Evolutionary conservation across 2,329 filamentous ascomycete species (phyloP), one percentile per base, ranked within the genome.

Genomic region (Trichoderma simmonsii): DNA sequence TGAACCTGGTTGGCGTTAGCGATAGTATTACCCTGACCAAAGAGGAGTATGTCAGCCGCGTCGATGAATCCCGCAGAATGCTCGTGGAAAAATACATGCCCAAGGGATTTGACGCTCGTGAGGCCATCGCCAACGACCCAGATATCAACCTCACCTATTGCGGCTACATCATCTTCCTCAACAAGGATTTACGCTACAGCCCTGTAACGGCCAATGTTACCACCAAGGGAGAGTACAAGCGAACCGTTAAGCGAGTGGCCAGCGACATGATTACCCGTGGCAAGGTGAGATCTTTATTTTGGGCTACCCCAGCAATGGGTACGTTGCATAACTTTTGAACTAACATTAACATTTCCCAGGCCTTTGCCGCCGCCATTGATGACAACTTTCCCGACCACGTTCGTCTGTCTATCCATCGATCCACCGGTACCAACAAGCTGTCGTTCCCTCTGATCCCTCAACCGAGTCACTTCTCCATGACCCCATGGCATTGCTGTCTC

Each of bases 191-290:
- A 26, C 26, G 26, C 0, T 39, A 48, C 18, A 64, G 36, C 18
- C 36, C 61, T 21, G 39, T 64, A 2, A 51, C 61, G 1, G 61
- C 61, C n/a, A 39, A 39, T 30, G 36, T 51, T 9, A 51, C 61
- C 11, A 51, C 61, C 9, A 51, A 64, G 61, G 36, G 39, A 48
- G 61, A 64, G 12, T 64, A 64, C 3, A 64, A 39, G 39, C 28
- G 18, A n/a, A 39, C 39, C 0, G 61, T 64, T 3, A 51, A 64
- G 36, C 36, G 61, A 30, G 61, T 64, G 1, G 36, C 36, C 7
- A 39, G 43, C 24, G 61, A 64, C 61, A 51, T 64, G 36, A 64
- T 64, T 64, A 64, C 61, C 28, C 61, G 61, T 3, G 61, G 61
- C 61, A 64, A 64, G 61, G 61, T 64, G 6, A n/a, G 61, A n/a